A percentile compares a stretch with the other conserved stretches of the same genome.
These are phyloP conservation scores for Nosema muscidifuracis DNA, from an alignment of 371 early-diverging fungal genomes.

Conservation along the genomic window DNA sequence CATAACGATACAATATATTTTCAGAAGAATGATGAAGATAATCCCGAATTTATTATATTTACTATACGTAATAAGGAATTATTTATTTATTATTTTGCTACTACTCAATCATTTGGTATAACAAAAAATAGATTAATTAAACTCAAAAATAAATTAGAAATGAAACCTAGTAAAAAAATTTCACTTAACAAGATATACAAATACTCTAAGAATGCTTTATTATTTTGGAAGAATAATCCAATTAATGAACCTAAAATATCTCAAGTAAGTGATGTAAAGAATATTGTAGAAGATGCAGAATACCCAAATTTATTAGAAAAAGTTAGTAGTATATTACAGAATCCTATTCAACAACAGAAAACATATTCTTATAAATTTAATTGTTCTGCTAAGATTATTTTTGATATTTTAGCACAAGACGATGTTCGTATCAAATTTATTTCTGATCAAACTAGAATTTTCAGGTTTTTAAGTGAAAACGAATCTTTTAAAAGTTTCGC, in stretches of 20 bases:
- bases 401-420: not conserved
- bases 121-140: conserved; percentile 44
- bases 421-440: not conserved
- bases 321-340: not conserved
- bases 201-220: conserved; percentile 21
- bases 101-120: conserved; percentile 11
- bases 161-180: conserved; percentile 25
- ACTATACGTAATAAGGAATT: conserved; percentile 27
- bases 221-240: not conserved
- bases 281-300: conserved; percentile 6
- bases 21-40: conserved; percentile 49
- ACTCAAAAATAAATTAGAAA: conserved; percentile 45
- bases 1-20: conserved; percentile 43
- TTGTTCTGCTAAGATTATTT: not conserved
- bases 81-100: conserved; percentile 43
- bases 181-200: conserved; percentile 48
- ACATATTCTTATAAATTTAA: not conserved
- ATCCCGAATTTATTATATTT: conserved; percentile 58
- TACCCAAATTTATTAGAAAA: too few species aligned
- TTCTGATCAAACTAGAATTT: not conserved
- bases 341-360: not conserved
- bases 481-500: not conserved
- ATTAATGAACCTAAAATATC: not conserved
- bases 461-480: not conserved
- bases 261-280: conserved; percentile 21